Evolutionary conservation across 805 yeast species (phyloP), one percentile per base, ranked within the genome.

Genomic region (Ogataea henricii): DNA sequence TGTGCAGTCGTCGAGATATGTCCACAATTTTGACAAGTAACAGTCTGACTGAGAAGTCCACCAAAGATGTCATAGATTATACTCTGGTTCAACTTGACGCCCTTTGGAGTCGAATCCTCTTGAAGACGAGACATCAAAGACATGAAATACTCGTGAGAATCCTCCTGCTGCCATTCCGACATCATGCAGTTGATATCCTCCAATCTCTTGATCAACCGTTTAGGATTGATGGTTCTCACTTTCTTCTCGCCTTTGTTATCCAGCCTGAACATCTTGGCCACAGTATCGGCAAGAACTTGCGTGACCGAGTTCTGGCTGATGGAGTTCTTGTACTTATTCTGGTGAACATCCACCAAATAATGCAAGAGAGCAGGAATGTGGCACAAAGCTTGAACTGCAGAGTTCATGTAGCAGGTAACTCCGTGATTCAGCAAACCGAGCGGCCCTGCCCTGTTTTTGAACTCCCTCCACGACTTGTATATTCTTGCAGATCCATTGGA

Each of bases 161-260:
- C 99, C 67, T 94, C 98, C 66, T 94, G 99, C 67, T 89, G 91
- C 96, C 96, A 91, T 65, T 85, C 94, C 38, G 90, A 83, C 96
- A 91, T 89, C 96, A 89, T 88, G 64, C 96, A 89, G 67, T 90
- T 90, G 59, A 92, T 89, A 59, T 89, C 96, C 42, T 79, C 87
- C 48, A 88, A 71, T 55, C 89, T 76, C 43, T 75, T 74, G 49
- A 88, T 84, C 58, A 90, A 73, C 59, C 79, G 81, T 56, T 82
- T 82, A 8, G 96, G 98, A 67, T 87, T 87, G 45, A 89, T 73
- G 59, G 77, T 81, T 50, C 74, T 71, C 43, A 70, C 64, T 33
- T 63, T 65, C 40, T 59, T 63, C 48, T 67, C 62, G 40, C 66
- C 51, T 48, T 65, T 64, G 40, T 70, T 73, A 37, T 77, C 81